Evolutionary conservation across 2,329 filamentous ascomycete genomes (phyloP).

Genomic region (Pseudogymnoascus pannorum): DNA sequence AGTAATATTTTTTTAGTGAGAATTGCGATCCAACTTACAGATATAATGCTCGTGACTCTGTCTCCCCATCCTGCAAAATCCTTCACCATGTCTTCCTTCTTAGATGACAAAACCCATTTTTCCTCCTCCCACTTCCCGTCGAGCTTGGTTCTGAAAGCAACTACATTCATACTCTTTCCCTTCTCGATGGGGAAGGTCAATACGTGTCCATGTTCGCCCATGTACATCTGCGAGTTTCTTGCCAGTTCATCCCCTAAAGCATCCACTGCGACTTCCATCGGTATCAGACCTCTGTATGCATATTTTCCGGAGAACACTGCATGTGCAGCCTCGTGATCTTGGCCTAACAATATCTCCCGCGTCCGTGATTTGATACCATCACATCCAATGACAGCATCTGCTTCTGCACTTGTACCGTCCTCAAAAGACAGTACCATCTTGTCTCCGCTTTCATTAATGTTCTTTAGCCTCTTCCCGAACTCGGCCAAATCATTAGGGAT

Average conservation of each 20-base stretch:
- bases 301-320: slow-evolving; percentile 46
- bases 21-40: slow-evolving; percentile 13
- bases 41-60: slow-evolving; percentile 30
- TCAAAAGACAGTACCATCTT: slow-evolving; percentile 32
- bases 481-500: slow-evolving; percentile 32
- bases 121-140: slow-evolving; percentile 31
- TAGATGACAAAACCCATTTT: slow-evolving; percentile 34
- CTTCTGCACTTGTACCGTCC: slow-evolving; percentile 37
- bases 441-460: slow-evolving; percentile 23
- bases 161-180: slow-evolving; percentile 34
- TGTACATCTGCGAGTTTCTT: slow-evolving; percentile 32
- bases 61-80: slow-evolving; percentile 34
- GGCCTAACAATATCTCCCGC: slow-evolving; percentile 44
- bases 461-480: slow-evolving; percentile 31
- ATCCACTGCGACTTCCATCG: slow-evolving; percentile 42
- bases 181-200: neutral
- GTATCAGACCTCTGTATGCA: slow-evolving; percentile 51
- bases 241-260: slow-evolving; percentile 40
- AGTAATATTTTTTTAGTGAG: slow-evolving; percentile 17
- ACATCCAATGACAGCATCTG: slow-evolving; percentile 48
- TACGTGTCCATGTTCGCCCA: neutral
- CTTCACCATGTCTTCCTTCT: slow-evolving; percentile 30
- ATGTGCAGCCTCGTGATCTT: slow-evolving; percentile 19
- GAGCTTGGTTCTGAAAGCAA: slow-evolving; percentile 35
- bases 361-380: slow-evolving; percentile 56